A percentile compares a stretch with the other conserved stretches of the same genome.
These are phyloP conservation scores for Saccharomyces uvarum DNA, from an alignment of 1,139 yeast species.

Conservation along the genomic window DNA sequence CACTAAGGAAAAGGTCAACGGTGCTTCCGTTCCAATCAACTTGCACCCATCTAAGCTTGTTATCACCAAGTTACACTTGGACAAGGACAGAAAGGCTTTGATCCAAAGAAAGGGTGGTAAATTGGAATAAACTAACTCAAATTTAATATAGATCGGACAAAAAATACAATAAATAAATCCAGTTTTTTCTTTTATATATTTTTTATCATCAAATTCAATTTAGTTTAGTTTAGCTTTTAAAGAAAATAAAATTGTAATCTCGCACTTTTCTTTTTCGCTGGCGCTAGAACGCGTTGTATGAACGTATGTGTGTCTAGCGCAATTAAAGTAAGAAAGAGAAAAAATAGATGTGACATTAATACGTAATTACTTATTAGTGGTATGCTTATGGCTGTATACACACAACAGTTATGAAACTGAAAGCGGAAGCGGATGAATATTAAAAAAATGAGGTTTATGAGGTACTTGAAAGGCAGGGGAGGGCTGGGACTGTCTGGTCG, in stretches of 20 bases:
- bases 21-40: conserved; percentile 96
- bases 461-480: background rate
- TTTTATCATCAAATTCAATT: background rate
- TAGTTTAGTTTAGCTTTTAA: background rate
- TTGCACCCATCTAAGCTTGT: conserved; percentile 98
- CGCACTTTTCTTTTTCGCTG: background rate
- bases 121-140: conserved; percentile 43
- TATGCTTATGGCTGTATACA: background rate
- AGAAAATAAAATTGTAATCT: background rate
- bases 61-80: conserved; percentile 96
- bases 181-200: background rate
- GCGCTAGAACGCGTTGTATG: background rate
- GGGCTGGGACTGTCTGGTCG: background rate
- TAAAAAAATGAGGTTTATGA: background rate
- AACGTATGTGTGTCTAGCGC: too few relatives aligned
- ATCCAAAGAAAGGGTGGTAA: conserved; percentile 90
- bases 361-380: background rate
- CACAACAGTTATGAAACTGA: background rate
- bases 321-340: background rate
- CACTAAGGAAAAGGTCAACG: conserved; percentile 96
- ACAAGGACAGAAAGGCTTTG: conserved; percentile 98
- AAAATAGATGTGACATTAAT: background rate
- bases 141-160: background rate
- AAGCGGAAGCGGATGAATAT: background rate
- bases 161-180: background rate